Conservation (phyloP, 768 basidiomycete species). For the Agaricus blazei region DNA sequence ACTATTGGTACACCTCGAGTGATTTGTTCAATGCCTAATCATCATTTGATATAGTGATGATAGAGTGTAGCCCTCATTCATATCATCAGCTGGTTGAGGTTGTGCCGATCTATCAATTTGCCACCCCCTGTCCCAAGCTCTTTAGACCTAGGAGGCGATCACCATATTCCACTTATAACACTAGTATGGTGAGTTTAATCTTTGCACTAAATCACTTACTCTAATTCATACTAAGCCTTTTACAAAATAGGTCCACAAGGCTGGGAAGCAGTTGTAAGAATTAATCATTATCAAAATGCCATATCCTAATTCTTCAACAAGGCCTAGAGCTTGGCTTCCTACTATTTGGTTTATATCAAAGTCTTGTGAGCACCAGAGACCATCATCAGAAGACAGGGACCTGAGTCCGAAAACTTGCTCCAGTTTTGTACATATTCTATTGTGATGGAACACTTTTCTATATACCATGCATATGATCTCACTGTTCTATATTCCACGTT, state of each 20-base stretch:
- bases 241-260: neutral
- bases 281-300: neutral
- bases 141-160: neutral
- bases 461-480: neutral
- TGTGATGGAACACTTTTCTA: conserved; percentile 8
- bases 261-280: conserved; percentile 1
- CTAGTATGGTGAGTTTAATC: neutral
- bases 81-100: too few relatives aligned
- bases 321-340: neutral
- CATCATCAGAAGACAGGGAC: neutral
- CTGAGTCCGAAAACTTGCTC: neutral
- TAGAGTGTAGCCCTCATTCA: neutral
- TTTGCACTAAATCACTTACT: too few relatives aligned
- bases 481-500: conserved; percentile 1
- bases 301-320: neutral
- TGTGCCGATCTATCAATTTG: too few relatives aligned
- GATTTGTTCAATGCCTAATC: too few relatives aligned
- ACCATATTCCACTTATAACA: neutral
- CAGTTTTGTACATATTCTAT: conserved; percentile 5
- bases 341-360: neutral
- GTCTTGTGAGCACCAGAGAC: neutral
- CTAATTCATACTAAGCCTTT: too few relatives aligned
- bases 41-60: too few relatives aligned
- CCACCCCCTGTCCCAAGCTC: too few relatives aligned
- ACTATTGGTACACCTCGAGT: neutral